Evolutionary conservation across 1,284 basidiomycete species (phyloP).

Genomic region (Hymenochaete sp.): DNA sequence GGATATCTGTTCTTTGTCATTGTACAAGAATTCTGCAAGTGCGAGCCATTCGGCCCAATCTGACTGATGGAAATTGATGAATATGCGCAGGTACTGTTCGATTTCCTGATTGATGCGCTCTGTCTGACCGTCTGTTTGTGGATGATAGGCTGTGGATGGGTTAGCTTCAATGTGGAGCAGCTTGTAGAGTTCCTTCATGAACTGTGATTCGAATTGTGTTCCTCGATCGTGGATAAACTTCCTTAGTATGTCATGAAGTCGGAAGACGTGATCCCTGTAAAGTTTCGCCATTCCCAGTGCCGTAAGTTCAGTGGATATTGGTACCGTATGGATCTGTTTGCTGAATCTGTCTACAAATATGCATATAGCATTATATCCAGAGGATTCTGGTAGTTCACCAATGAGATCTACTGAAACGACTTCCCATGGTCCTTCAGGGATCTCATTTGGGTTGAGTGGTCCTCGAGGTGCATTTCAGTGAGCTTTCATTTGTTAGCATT

Average conservation of each 20-base stretch:
- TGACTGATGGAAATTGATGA: conserved; percentile 23
- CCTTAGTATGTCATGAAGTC: conserved; percentile 26
- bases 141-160: conserved; percentile 2
- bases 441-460: neutral
- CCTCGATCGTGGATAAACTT: conserved; percentile 24
- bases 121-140: conserved; percentile 18
- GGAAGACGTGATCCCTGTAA: conserved; percentile 25
- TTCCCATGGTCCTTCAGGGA: neutral
- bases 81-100: conserved; percentile 21
- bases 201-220: conserved; percentile 21
- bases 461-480: neutral
- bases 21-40: conserved; percentile 1
- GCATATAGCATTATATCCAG: conserved; percentile 30
- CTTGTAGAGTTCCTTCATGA: conserved; percentile 19
- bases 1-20: conserved; percentile 1
- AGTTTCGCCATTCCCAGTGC: conserved; percentile 23
- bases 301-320: conserved; percentile 24
- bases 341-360: conserved; percentile 31
- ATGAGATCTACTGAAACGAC: conserved; percentile 3
- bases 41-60: neutral
- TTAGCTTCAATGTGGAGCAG: conserved; percentile 2
- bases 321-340: conserved; percentile 26
- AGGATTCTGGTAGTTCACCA: conserved; percentile 13
- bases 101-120: conserved; percentile 24
- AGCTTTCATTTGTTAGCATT: neutral